A percentile compares a stretch with the other conserved stretches of the same genome.
Conservation (phyloP, 495 filamentous ascomycete genomes). For the Pseudevernia furfuracea region DNA sequence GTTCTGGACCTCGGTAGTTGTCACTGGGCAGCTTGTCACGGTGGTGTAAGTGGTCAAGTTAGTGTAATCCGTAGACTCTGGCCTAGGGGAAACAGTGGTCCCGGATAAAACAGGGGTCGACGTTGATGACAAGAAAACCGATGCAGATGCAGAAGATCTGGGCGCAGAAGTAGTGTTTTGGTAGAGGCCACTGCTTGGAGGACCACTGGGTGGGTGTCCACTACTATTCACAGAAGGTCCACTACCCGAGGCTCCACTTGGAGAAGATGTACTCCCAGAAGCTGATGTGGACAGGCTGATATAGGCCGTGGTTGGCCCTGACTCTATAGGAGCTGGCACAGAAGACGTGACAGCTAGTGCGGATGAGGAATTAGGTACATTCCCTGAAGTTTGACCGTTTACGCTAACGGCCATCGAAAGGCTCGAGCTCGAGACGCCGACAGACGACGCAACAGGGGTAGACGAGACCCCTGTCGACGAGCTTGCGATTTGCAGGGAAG, state of each 20-base stretch:
- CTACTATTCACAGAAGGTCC: background rate
- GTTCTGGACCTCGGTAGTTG: background rate
- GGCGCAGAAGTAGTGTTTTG: background rate
- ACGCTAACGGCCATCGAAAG: background rate
- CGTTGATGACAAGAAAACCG: background rate
- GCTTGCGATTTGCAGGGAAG: background rate
- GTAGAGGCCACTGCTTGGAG: background rate
- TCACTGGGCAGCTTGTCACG: slow-evolving; percentile 15
- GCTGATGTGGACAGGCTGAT: background rate
- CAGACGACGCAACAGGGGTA: background rate
- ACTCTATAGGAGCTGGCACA: background rate
- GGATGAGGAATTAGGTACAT: background rate
- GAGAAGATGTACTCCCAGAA: background rate
- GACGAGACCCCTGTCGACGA: background rate
- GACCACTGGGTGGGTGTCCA: background rate
- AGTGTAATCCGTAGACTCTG: slow-evolving; percentile 5
- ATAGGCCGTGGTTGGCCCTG: background rate
- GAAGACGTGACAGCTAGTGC: background rate
- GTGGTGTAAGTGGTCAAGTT: slow-evolving; percentile 13
- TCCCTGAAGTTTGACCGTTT: background rate
- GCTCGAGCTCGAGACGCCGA: background rate
- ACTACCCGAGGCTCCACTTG: background rate
- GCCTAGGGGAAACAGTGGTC: background rate
- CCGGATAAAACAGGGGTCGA: background rate
- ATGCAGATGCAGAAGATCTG: background rate